Base-by-base conservation (phyloP, 2,329 filamentous ascomycete genomes). In the Xylariaceae sp. region DNA sequence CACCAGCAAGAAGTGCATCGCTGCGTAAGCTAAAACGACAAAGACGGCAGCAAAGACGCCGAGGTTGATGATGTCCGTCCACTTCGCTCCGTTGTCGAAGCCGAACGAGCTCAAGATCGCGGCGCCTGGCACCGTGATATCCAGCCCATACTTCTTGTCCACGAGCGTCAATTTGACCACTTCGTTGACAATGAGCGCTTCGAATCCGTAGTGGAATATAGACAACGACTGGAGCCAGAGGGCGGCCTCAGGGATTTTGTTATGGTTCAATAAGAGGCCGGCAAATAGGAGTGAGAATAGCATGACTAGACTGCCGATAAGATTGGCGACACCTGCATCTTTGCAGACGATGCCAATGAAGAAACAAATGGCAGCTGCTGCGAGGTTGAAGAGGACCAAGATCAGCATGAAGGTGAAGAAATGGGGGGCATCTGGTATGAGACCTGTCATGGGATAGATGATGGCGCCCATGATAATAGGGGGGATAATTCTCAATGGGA, bases 121-220 rank as follows among this genome's bases (percentile, higher is more conserved):
- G 0, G 93, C 92, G 39, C 94, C 94, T 0, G 94, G 94, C 0
- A 99, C 92, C 55, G 94, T 93, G 64, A 99, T 99, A 70, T 97
- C 92, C 4, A 99, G 83, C 4, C 94, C 94, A 65, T 96, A 97
- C 75, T 97, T 95, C 74, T 94, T 88, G 73, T 99, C 94, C 48
- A 95, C 85, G 30, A 99, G 82, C 0, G 89, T 93, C 49, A 99
- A 80, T 69, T 91, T 90, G 30, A 91, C 87, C 51, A 97, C 95
- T 77, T 99, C 94, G 71, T 97, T 99, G 68, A 99, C 94, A 64
- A 97, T 96, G 11, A 99, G 82, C 1, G 90, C 89, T 78, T 99
- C 94, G 68, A 97, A 97, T 4, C 88, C 93, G 71, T 96, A 99
- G 73, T 99, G 94, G 82, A 99, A 99, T 64, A 99, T 99, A 1